Base-by-base conservation (phyloP, 495 filamentous ascomycete species). In the Clavariopsis aquatica region DNA sequence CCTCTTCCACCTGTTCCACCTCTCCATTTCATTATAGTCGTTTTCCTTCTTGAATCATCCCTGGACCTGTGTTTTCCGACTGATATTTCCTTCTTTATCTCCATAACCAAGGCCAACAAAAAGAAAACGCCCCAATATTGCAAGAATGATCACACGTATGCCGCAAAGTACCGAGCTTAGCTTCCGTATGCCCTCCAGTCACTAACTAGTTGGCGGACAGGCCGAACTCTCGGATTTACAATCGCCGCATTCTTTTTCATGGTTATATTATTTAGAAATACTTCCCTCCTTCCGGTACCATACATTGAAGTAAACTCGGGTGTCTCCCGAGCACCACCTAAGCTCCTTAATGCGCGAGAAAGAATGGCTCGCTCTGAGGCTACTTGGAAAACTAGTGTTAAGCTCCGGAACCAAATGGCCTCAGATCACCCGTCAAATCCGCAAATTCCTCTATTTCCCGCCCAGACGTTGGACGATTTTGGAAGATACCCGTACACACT, bases 401-500 rank as follows among this genome's bases (percentile, higher is more conserved):
- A 26, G 17, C 55, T 58, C 1, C 55, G 55, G 22, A 17, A 58
- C 1, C 22, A 58, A 45, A 58, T 58, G 55, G 55, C 55, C 22
- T 17, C 24, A 3, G 5, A 13, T n/a, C 55, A 58, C 38, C 55
- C 55, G 2, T 23, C 36, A 2, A 58, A 58, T 17, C 55, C 55
- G 15, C 55, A 58, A 45, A 58, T 58, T 23, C 55, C 55, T 4
- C 24, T 58, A 1, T 58, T 58, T 19, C 55, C 55, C 12, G 55
- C 55, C 4, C 55, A 58, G 20, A 38, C 55, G 23, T 19, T 58
- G 8, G 31, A 17, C 17, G 55, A 45, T n/a, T 58, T 58, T n/a
- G 34, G 34, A 24, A 58, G 43, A 29, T 69, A 69, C 31, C 72
- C 73, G 13, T 76, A 74, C 49, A 70, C 69, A 1, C 46, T 76